Conservation (phyloP, 257 asterid genomes). For the Scutellaria minor region DNA sequence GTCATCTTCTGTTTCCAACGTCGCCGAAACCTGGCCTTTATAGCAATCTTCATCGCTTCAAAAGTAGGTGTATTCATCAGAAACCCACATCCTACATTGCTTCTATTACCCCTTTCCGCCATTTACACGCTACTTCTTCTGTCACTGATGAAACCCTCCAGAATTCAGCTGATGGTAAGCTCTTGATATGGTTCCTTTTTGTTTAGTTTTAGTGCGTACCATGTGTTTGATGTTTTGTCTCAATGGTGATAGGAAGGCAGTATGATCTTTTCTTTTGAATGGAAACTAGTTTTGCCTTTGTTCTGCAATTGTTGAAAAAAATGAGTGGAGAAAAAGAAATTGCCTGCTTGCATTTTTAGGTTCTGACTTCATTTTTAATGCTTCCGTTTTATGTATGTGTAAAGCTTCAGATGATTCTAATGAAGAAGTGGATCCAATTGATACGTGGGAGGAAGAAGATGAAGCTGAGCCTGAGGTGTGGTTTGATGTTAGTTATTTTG, state of each 20-base stretch:
- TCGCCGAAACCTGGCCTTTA: constrained; percentile 25
- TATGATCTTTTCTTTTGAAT: background rate
- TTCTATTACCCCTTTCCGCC: constrained; percentile 38
- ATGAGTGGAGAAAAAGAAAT: background rate
- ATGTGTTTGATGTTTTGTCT: constrained; percentile 55
- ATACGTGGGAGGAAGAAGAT: constrained; percentile 92
- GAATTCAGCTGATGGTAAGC: constrained; percentile 35
- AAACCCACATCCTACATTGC: constrained; percentile 40
- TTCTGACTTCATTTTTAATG: constrained; percentile 13
- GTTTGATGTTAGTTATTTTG: constrained; percentile 7
- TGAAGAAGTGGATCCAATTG: constrained; percentile 81
- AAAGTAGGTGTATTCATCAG: constrained; percentile 15
- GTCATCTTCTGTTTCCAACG: constrained; percentile 32
- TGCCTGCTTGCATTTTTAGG: background rate
- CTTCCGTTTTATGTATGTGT: constrained; percentile 19
- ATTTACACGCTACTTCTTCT: constrained; percentile 41
- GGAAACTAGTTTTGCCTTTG: background rate
- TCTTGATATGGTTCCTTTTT: background rate
- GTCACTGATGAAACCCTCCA: constrained; percentile 20
- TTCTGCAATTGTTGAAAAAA: background rate
- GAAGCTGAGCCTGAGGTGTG: constrained; percentile 78
- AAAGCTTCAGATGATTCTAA: constrained; percentile 47
- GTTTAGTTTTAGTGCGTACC: constrained; percentile 34
- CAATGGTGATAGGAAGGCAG: background rate
- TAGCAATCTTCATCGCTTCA: constrained; percentile 20